Evolutionary conservation across 176 grass and related monocot species (phyloP).

Genomic region (Juncus effusus): DNA sequence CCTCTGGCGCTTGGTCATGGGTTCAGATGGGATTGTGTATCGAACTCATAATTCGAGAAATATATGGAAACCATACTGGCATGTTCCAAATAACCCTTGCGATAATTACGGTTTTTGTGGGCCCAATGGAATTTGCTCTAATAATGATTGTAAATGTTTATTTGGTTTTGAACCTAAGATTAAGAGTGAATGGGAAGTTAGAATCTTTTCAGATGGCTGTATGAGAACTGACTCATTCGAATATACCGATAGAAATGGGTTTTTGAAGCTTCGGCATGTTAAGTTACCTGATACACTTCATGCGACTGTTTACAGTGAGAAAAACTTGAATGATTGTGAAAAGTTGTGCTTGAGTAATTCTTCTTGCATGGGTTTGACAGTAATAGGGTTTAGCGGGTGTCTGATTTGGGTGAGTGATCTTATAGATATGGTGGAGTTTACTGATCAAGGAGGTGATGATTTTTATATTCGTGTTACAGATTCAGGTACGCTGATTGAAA

Average conservation of each 20-base stretch:
- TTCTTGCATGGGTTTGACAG: constrained; percentile 13
- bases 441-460: not conserved
- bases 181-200: not conserved
- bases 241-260: not conserved
- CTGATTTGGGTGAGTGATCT: constrained; percentile 10
- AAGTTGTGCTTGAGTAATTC: constrained; percentile 6
- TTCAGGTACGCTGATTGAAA: not conserved
- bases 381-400: constrained; percentile 16
- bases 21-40: not conserved
- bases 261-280: not conserved
- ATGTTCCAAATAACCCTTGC: not conserved
- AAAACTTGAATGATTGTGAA: not conserved
- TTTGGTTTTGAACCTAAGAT: not conserved
- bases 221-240: constrained; percentile 2
- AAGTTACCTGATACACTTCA: constrained; percentile 17
- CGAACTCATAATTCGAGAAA: not conserved
- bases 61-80: constrained; percentile 11
- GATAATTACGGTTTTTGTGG: not conserved
- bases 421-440: constrained; percentile 5
- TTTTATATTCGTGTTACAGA: constrained; percentile 13
- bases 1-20: not conserved
- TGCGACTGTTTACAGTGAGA: not conserved
- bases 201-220: constrained; percentile 2
- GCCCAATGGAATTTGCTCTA: constrained; percentile 3
- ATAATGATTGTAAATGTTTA: constrained; percentile 7